phyloP scores from a whole-genome alignment of 768 basidiomycete species.

The Candolleomyces efflorescens region DNA sequence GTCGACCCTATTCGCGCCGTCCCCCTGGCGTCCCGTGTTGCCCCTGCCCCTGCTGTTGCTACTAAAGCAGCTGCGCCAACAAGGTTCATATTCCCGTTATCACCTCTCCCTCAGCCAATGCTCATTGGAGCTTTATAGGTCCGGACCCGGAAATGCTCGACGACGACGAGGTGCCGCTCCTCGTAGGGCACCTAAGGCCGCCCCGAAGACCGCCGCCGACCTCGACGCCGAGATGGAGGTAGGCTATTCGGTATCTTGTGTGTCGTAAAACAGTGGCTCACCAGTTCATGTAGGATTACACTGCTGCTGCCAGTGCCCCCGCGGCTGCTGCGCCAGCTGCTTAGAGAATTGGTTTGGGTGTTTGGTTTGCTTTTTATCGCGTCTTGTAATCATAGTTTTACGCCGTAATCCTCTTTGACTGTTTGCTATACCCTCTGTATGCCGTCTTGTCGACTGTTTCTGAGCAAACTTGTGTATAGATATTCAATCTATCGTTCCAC shows the following conservation, averaged over 20 bases:
- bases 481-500: neutral
- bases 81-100: slow-evolving; percentile 24
- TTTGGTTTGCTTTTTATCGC: neutral
- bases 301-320: slow-evolving; percentile 47
- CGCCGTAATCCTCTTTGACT: neutral
- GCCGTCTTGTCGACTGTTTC: neutral
- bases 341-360: slow-evolving; percentile 15
- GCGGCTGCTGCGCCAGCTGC: slow-evolving; percentile 23
- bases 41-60: slow-evolving; percentile 55
- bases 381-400: neutral
- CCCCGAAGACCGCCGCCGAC: slow-evolving; percentile 77
- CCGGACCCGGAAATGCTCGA: slow-evolving; percentile 33
- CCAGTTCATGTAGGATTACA: slow-evolving; percentile 53
- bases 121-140: slow-evolving; percentile 20
- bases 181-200: slow-evolving; percentile 32
- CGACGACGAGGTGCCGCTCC: slow-evolving; percentile 36
- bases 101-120: slow-evolving; percentile 1
- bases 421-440: slow-evolving; percentile 7
- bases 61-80: slow-evolving; percentile 20
- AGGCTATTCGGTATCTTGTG: slow-evolving; percentile 8
- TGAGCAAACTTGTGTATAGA: neutral
- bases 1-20: slow-evolving; percentile 78
- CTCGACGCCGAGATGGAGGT: slow-evolving; percentile 99
- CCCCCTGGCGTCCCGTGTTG: slow-evolving; percentile 79
- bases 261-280: neutral